A percentile compares a stretch with the other conserved stretches of the same genome.
phyloP scores from a whole-genome alignment of 352 stramenopile genomes.

The Globisporangium takayamanum region DNA sequence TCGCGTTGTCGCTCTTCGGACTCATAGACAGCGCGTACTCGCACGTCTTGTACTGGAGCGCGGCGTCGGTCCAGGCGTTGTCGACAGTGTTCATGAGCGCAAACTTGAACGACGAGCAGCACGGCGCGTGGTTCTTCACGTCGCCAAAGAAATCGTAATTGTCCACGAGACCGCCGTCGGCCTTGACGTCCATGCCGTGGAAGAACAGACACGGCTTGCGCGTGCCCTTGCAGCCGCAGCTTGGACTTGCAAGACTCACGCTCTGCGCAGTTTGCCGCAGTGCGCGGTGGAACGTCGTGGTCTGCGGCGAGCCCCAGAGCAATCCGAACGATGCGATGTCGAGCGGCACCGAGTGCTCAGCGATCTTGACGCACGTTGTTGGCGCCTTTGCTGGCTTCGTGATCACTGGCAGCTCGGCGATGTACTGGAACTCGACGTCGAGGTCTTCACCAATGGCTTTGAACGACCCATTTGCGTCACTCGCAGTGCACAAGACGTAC shows the following conservation, averaged over 20 bases:
- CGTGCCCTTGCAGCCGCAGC: constrained; percentile 33
- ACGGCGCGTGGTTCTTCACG: constrained; percentile 43
- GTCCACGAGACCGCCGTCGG: constrained; percentile 29
- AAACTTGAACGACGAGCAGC: constrained; percentile 50
- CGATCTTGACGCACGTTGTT: constrained; percentile 16
- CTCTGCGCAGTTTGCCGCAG: constrained; percentile 13
- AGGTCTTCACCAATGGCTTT: constrained; percentile 39
- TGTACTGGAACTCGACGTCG: constrained; percentile 17
- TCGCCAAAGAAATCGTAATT: constrained; percentile 37
- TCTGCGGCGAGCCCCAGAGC: constrained; percentile 18
- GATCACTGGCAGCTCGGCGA: constrained; percentile 6
- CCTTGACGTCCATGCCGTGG: constrained; percentile 32
- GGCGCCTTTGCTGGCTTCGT: constrained; percentile 21
- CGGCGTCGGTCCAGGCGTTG: constrained; percentile 35
- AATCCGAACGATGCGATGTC: constrained; percentile 17
- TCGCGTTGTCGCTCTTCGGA: constrained; percentile 22
- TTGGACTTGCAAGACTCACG: constrained; percentile 22
- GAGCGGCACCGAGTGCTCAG: constrained; percentile 11
- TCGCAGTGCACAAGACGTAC: constrained; percentile 37
- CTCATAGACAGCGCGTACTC: constrained; percentile 30
- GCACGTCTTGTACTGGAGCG: constrained; percentile 33
- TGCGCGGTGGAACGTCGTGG: constrained; percentile 11
- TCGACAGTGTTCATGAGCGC: constrained; percentile 38
- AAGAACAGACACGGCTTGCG: constrained; percentile 49
- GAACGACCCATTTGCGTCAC: constrained; percentile 20